Percentiles rank a stretch among this genome's conserved stretches.
Evolutionary conservation across 148 eudicot species (phyloP).

Genomic region (Vaccinium vitisidaea): DNA sequence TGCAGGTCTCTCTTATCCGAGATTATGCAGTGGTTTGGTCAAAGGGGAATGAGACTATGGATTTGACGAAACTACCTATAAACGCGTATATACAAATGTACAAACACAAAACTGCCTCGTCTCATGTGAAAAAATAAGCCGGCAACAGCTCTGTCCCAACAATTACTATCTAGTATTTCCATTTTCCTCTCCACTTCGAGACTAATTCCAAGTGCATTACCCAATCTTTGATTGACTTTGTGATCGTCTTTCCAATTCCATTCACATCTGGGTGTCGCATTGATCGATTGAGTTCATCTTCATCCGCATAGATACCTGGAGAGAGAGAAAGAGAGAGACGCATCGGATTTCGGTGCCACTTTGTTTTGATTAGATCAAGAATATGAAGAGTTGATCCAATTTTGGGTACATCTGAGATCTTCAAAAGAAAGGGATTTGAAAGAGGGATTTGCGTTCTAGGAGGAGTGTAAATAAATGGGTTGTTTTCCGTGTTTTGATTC

Average conservation of each 20-base stretch:
- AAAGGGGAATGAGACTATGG: too few relatives aligned
- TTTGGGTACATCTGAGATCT: neutral
- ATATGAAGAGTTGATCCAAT: slow-evolving; percentile 13
- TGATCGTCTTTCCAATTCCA: neutral
- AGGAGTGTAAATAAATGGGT: slow-evolving; percentile 41
- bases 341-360: neutral
- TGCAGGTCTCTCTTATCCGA: too few relatives aligned
- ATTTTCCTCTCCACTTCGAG: too few relatives aligned
- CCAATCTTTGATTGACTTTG: neutral
- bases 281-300: neutral
- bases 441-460: slow-evolving; percentile 9
- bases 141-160: neutral
- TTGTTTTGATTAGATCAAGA: neutral
- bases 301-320: neutral
- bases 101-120: too few relatives aligned
- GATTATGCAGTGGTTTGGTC: too few relatives aligned
- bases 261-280: neutral
- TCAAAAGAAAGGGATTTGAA: neutral
- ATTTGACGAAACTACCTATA: too few relatives aligned
- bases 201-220: neutral
- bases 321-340: neutral
- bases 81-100: too few relatives aligned
- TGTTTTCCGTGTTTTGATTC: slow-evolving; percentile 95
- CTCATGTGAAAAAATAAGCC: neutral
- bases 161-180: neutral